phyloP scores from a whole-genome alignment of 1,284 basidiomycete genomes.

The Leccinum insolens region DNA sequence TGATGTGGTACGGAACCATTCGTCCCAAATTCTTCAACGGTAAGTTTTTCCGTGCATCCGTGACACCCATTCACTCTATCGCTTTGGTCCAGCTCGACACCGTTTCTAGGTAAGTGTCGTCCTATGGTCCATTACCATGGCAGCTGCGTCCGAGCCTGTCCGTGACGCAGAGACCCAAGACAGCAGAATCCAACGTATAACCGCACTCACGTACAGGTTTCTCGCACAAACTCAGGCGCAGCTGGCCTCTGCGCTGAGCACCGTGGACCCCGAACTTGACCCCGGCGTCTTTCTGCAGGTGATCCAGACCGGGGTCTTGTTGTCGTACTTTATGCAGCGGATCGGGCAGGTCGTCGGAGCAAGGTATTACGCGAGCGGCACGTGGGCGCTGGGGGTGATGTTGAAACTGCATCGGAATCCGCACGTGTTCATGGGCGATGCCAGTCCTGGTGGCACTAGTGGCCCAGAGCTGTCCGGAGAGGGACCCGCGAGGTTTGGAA shows the following conservation, averaged over 20 bases:
- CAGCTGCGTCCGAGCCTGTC: slow-evolving; percentile 23
- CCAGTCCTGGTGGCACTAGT: neutral
- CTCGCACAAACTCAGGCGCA: slow-evolving; percentile 37
- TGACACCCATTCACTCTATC: neutral
- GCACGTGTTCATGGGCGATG: neutral
- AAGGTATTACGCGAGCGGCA: slow-evolving; percentile 44
- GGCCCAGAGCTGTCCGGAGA: neutral
- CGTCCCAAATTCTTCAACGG: too few relatives aligned
- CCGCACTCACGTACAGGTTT: slow-evolving; percentile 24
- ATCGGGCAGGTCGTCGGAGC: slow-evolving; percentile 45
- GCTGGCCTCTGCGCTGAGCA: slow-evolving; percentile 22
- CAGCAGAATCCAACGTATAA: slow-evolving; percentile 1
- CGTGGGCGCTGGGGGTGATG: slow-evolving; percentile 39
- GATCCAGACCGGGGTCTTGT: slow-evolving; percentile 50
- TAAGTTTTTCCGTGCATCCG: too few relatives aligned
- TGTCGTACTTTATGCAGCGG: slow-evolving; percentile 46
- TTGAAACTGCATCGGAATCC: slow-evolving; percentile 38
- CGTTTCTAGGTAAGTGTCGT: too few relatives aligned
- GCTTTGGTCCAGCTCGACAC: too few relatives aligned
- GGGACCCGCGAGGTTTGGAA: neutral
- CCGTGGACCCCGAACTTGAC: slow-evolving; percentile 17
- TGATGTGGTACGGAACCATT: too few relatives aligned
- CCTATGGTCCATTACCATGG: slow-evolving; percentile 21
- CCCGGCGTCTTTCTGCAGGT: slow-evolving; percentile 41
- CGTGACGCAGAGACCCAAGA: neutral